phyloP scores from a whole-genome alignment of 345 rosid genomes.

The Moricandia moricandioides region DNA sequence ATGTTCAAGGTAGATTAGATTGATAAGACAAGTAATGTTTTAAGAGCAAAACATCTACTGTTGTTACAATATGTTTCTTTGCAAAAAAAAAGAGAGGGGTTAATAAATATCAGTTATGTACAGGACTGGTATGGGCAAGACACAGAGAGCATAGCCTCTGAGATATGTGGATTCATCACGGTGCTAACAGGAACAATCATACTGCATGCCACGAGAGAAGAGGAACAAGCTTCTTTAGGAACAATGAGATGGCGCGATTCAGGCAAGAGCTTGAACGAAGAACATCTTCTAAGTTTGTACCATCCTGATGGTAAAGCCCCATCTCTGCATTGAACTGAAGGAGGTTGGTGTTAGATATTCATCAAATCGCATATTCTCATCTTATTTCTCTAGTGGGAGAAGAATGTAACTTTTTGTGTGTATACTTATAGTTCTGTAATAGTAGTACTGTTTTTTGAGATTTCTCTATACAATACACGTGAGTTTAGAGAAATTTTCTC shows the following conservation, averaged over 20 bases:
- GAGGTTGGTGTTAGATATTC: background rate
- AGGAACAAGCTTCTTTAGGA: conserved; percentile 63
- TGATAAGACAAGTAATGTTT: background rate
- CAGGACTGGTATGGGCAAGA: conserved; percentile 93
- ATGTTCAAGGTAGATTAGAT: conserved; percentile 70
- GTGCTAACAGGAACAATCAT: conserved; percentile 81
- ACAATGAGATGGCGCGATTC: conserved; percentile 77
- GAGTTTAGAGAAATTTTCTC: background rate
- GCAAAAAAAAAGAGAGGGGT: background rate
- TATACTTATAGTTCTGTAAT: conserved; percentile 6
- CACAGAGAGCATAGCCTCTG: conserved; percentile 74
- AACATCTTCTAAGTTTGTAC: conserved; percentile 54
- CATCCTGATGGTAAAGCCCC: conserved; percentile 40
- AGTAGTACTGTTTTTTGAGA: background rate
- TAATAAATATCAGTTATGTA: background rate
- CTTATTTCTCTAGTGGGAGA: background rate
- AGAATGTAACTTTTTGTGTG: conserved; percentile 9
- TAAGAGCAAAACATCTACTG: background rate
- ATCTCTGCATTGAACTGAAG: background rate
- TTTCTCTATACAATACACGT: background rate
- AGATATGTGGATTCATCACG: conserved; percentile 86
- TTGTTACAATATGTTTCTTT: background rate
- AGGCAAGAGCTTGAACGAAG: conserved; percentile 51
- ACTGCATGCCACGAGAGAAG: conserved; percentile 82
- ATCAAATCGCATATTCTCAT: background rate